Evolutionary conservation across 179 eudicot genomes (phyloP), one percentile per base, ranked within the genome.

Genomic region (Silene coronaria): DNA sequence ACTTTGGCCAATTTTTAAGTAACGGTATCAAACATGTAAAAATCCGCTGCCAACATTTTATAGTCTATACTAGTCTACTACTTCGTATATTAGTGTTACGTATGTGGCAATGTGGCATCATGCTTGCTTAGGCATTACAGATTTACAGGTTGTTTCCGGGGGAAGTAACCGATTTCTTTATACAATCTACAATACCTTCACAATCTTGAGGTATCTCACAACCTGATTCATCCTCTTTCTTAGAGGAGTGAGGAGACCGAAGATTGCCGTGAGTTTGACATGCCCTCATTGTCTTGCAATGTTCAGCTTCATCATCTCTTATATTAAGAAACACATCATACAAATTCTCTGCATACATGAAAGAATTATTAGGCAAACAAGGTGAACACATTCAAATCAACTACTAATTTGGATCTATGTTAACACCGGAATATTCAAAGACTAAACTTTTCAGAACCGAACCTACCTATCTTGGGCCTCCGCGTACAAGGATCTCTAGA

Each of bases 211-310:
- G 83, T 46, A 79, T 26, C 32, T 77, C 72, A 77, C 92, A 88
- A 26, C 81, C 89, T 0, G 82, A 45, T 24, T 89, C 89, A 48
- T 86, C 90, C 64, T 81, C 85, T 36, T 82, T 87, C 74, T 78
- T 30, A 53, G 77, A 72, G 3, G 94, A 88, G 80, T 95, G 97
- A 84, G 99, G 97, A 73, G 99, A 95, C 19, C 83, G 88, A 28
- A 95, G 95, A 83, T 85, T 92, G 23, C 95, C 99, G 19, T 82
- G 97, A 78, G 86, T 90, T 81, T 95, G 99, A 76, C 99, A 92
- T 32, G 97, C 99, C 81, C 87, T 92, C 99, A 95, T 95, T 45
- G 99, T 95, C 93, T 95, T 95, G 76, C 99, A 95, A 74, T 95
- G 97, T 76, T 95, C 99, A 62, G 96, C 97, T 86, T 95, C 99